Conservation (phyloP, 1,284 basidiomycete genomes). For the Cerrena zonata region DNA sequence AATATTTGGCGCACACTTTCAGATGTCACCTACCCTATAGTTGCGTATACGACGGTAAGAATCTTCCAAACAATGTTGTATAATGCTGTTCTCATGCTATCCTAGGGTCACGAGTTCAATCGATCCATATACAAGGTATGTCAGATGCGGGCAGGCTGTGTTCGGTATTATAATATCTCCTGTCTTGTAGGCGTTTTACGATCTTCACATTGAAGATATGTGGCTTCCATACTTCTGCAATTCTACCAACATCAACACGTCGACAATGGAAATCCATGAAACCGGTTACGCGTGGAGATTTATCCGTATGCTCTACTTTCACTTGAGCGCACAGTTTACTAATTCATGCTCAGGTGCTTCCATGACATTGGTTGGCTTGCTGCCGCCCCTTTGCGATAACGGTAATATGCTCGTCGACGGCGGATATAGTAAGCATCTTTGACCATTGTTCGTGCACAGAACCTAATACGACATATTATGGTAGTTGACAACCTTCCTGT, state of each 20-base stretch:
- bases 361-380: slow-evolving; percentile 92
- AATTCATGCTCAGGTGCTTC: slow-evolving; percentile 68
- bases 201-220: slow-evolving; percentile 96
- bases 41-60: slow-evolving; percentile 92
- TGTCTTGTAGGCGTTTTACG: slow-evolving; percentile 70
- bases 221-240: slow-evolving; percentile 99
- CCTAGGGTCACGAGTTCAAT: slow-evolving; percentile 86
- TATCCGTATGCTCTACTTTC: slow-evolving; percentile 51
- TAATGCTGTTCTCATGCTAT: slow-evolving; percentile 18
- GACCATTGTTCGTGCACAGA: slow-evolving; percentile 6
- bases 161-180: background rate
- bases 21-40: slow-evolving; percentile 94
- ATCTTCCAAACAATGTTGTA: background rate
- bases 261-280: slow-evolving; percentile 95
- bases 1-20: slow-evolving; percentile 93
- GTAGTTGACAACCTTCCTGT: slow-evolving; percentile 89
- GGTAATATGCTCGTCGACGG: slow-evolving; percentile 93
- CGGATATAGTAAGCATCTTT: slow-evolving; percentile 63
- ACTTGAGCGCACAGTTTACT: background rate
- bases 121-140: slow-evolving; percentile 74
- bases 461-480: slow-evolving; percentile 1
- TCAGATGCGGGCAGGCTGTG: background rate
- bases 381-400: slow-evolving; percentile 93
- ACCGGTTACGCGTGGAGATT: slow-evolving; percentile 92
- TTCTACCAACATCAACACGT: slow-evolving; percentile 97